Evolutionary conservation across 2,329 filamentous ascomycete species (phyloP), one percentile per base, ranked within the genome.

Genomic region (Aspergillus udagawae): DNA sequence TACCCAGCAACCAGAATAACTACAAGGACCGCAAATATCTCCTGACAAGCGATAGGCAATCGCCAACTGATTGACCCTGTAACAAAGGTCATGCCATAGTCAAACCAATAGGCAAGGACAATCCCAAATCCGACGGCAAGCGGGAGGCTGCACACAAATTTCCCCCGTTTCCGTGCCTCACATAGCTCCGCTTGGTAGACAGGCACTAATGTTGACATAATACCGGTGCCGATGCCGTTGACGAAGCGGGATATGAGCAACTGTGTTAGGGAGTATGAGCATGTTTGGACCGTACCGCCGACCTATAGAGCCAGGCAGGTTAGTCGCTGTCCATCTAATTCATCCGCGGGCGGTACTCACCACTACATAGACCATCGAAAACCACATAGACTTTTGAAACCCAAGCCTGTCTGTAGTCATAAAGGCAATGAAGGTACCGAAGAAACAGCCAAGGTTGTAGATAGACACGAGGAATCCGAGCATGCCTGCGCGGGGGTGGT

Each of bases 151-250:
- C 71, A 74, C 25, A 80, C 75, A 8, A 77, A 69, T 20, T 73
- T 72, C 44, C 78, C 79, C 42, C 79, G 68, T 47, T 73, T 73
- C n/a, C 73, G 67, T 1, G 73, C 72, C 51, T 77, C 72, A 49
- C 74, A 78, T 1, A 80, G 68, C 60, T 82, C 79, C 0, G 75
- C 71, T 57, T 80, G 79, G 55, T 79, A 77, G 65, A 70, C 72
- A 0, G 73, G 73, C 8, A 75, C 71, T 7, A 67, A 70, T 28
- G 72, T 71, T 10, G 69, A 72, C 59, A 71, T 68, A 61, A 80
- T 73, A 1, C 81, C 81, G 53, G 80, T 80, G 1, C 80, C 79
- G 56, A 83, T 73, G 4, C 79, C 80, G 3, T 79, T 80, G 32
- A 83, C 72, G 52, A 79, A 75, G 23, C 80, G 74, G 17, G 79